Evolutionary conservation across 164 flowering plant species (phyloP).

Genomic region (Berberis thunbergii): DNA sequence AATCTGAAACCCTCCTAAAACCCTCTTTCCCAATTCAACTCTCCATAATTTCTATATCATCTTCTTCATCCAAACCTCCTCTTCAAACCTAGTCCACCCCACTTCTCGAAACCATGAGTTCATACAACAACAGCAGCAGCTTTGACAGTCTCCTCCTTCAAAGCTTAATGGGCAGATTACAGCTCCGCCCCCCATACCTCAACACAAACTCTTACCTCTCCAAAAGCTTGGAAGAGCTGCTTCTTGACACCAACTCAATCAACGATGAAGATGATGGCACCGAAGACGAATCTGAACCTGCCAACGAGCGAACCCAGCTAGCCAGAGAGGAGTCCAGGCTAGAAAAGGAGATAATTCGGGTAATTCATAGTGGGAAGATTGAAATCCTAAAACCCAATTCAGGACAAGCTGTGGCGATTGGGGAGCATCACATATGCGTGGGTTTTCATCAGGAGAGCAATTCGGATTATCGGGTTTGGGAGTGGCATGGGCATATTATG

Average conservation of each 20-base stretch:
- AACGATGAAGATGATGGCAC: background rate
- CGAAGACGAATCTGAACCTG: slow-evolving; percentile 39
- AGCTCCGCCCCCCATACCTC: slow-evolving; percentile 47
- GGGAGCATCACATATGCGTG: slow-evolving; percentile 80
- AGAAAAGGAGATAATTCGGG: slow-evolving; percentile 53
- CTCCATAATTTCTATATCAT: too few species aligned
- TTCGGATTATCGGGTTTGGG: slow-evolving; percentile 88
- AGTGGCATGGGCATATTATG: slow-evolving; percentile 97
- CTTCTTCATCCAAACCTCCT: too few species aligned
- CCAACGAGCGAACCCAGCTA: slow-evolving; percentile 24
- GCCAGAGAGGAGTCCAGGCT: slow-evolving; percentile 76
- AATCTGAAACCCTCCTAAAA: slow-evolving; percentile 3
- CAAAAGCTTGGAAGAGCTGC: slow-evolving; percentile 51
- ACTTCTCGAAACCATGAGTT: slow-evolving; percentile 4
- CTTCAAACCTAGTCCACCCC: too few species aligned
- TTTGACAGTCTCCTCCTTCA: slow-evolving; percentile 41
- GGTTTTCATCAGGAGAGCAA: slow-evolving; percentile 59
- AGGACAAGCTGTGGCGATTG: slow-evolving; percentile 76
- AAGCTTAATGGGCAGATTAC: slow-evolving; percentile 60
- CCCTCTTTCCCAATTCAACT: background rate
- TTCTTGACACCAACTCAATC: slow-evolving; percentile 1
- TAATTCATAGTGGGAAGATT: slow-evolving; percentile 44
- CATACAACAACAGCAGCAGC: slow-evolving; percentile 8
- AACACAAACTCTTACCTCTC: slow-evolving; percentile 29
- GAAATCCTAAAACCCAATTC: slow-evolving; percentile 79